Base-by-base conservation (phyloP, 2,329 filamentous ascomycete species). In the Clarireedia homoeocarpa region DNA sequence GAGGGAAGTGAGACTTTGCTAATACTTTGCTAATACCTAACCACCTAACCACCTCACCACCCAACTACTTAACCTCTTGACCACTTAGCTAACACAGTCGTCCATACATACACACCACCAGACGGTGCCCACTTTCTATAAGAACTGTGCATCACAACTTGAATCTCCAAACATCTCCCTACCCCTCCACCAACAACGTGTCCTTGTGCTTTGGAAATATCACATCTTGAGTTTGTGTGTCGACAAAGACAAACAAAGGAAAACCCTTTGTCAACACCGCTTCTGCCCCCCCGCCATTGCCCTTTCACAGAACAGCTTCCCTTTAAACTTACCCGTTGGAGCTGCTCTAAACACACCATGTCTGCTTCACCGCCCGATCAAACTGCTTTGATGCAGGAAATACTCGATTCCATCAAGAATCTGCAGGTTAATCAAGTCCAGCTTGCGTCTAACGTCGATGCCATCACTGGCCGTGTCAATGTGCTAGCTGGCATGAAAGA, bases 391-490 rank as follows among this genome's bases (percentile, higher is more conserved):
- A 71, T 83, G 57, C 75, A 76, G 61, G 76, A 81, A 68, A 81
- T 85, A 62, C 72, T 84, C 24, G 70, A 73, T 42, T 75, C 75
- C 42, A 68, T 85, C 56, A 79, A 76, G 63, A 72, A 73, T n/a
- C 69, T 85, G 58, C 76, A 82, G 59, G 67, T 74, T 61, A 81
- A 82, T 57, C 80, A 84, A 64, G 70, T 73, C 45, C 72, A 77
- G 40, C 75, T 85, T 46, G 73, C 79, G 39, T 75, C 78, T 46
- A 75, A 76, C 50, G 76, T 85, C 44, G 81, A 84, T 68, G 75
- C 75, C 45, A 82, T 85, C 69, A 79, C 81, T 62, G 80, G 80
- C 51, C 76, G 80, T 55, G 78, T 85, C 58, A 84, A 85, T 66
- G 77, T 80, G 48, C 71, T 84, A 34, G 76, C 80, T 27, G 78